Conservation (phyloP, 768 basidiomycete genomes). For the Coprinopsis marcescibilis region DNA sequence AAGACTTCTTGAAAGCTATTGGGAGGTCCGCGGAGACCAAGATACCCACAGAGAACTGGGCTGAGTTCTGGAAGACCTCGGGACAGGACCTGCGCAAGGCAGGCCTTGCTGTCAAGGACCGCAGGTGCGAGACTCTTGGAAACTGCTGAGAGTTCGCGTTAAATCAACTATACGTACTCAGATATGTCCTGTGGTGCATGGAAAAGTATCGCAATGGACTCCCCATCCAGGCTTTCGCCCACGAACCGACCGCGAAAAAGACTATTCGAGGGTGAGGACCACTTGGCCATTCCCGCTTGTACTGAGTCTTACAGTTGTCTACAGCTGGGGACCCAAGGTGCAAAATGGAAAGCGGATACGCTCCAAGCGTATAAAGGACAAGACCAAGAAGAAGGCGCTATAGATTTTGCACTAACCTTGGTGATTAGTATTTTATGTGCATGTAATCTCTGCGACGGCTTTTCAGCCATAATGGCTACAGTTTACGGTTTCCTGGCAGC, state of each 20-base stretch:
- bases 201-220: slow-evolving; percentile 64
- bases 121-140: slow-evolving; percentile 45
- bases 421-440: neutral
- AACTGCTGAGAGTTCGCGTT: neutral
- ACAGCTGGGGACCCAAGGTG: slow-evolving; percentile 68
- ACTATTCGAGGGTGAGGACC: slow-evolving; percentile 68
- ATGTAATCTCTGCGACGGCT: neutral
- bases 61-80: slow-evolving; percentile 60
- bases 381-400: slow-evolving; percentile 16
- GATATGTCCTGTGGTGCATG: slow-evolving; percentile 84
- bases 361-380: slow-evolving; percentile 44
- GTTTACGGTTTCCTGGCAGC: too few relatives aligned
- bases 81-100: slow-evolving; percentile 56
- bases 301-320: slow-evolving; percentile 1
- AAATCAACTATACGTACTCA: slow-evolving; percentile 20
- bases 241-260: slow-evolving; percentile 65
- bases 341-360: slow-evolving; percentile 73
- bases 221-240: slow-evolving; percentile 54
- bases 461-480: too few relatives aligned
- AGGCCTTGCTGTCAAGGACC: slow-evolving; percentile 61
- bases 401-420: neutral
- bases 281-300: neutral
- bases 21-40: slow-evolving; percentile 66
- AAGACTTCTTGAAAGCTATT: slow-evolving; percentile 67
- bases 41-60: slow-evolving; percentile 61